Base-by-base conservation (phyloP, 495 filamentous ascomycete genomes). In the Penicillium antarcticum region DNA sequence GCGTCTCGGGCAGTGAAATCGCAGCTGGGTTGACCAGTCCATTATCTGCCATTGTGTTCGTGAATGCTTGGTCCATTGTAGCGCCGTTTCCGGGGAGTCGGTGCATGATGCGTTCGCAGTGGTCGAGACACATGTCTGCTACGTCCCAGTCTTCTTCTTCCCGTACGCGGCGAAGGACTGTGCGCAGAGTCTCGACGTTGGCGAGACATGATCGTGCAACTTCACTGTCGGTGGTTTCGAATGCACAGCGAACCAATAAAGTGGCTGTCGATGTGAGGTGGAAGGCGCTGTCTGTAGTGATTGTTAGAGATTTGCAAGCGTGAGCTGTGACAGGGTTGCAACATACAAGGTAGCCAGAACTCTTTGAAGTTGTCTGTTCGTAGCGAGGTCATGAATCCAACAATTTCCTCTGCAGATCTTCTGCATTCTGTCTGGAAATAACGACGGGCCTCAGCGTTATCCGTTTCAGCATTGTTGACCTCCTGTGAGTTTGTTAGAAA, bases 71-170 rank as follows among this genome's bases (percentile, higher is more conserved):
- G 18, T 66, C 62, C 39, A 58, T 58, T 9, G 43, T 52, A 26
- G 50, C 53, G 35, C 51, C 53, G 39, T 51, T 67, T 11, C 67
- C 62, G 5, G 71, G 71, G 18, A 75, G 68, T 35, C 71, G 58
- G 62, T 68, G 69, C 55, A 75, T 70, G 53, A 77, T 71, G 14
- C 68, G 65, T 34, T 77, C 72, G 56, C 75, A 79, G 55, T 79
- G 73, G 34, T 79, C 78, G 14, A 81, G 63, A 42, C 78, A 81
- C 68, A 78, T 75, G 42, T 76, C 71, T 8, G 76, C 78, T 2
- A 80, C 67, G 48, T 81, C 78, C 76, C 76, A 81, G 56, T 77
- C 75, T 53, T 80, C 71, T 49, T 78, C 68, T 48, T 81, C 75
- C 12, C 67, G 67, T 13, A 78, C 75, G n/a, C 71, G 71, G 19